Evolutionary conservation across 1,284 basidiomycete species (phyloP), one percentile per base, ranked within the genome.

Genomic region (Grifola frondosa): DNA sequence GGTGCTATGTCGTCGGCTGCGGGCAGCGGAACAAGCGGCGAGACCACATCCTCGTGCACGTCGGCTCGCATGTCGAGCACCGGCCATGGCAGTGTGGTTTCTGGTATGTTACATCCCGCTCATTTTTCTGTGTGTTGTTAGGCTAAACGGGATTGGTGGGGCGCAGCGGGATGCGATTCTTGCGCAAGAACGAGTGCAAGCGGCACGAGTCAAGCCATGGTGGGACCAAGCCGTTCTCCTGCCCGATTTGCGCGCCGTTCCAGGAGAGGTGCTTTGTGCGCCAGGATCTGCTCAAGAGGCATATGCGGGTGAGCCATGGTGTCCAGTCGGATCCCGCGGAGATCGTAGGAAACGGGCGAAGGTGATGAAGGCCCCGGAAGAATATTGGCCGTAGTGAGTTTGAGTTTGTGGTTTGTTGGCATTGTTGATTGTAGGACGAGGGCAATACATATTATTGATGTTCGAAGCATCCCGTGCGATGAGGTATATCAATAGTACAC

Each of bases 181-280:
- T 84, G 43, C 77, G 83, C 46, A 84, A 81, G 60, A 85, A 86
- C 56, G 84, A 86, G 60, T 83, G 81, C 66, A 85, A 83, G 57
- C 74, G 84, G 25, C 83, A 86, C 49, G 81, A 83, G 59, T 69
- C 76, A 16, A 80, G 77, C 48, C 83, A 87, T 54, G 73, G 68
- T 7, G 78, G 77, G 9, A 60, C 63, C 32, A 74, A 78, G 48
- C 81, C 82, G 5, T 83, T 73, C 51, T 64, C 66, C 22, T 86
- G 83, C 49, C 53, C 68, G 34, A 61, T 78, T 28, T 85, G 83
- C 45, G 63, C 70, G 30, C 53, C 60, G 22, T 39, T 48, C 35
- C 64, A 63, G 9, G 66, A 68, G 23, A 69, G 71, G 42, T 71
- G 73, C 30, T 85, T 84, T 46, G 76, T 77, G 37, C 76, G 82